Base-by-base conservation (phyloP, 2,329 filamentous ascomycete species). In the Colletotrichum tropicicola region DNA sequence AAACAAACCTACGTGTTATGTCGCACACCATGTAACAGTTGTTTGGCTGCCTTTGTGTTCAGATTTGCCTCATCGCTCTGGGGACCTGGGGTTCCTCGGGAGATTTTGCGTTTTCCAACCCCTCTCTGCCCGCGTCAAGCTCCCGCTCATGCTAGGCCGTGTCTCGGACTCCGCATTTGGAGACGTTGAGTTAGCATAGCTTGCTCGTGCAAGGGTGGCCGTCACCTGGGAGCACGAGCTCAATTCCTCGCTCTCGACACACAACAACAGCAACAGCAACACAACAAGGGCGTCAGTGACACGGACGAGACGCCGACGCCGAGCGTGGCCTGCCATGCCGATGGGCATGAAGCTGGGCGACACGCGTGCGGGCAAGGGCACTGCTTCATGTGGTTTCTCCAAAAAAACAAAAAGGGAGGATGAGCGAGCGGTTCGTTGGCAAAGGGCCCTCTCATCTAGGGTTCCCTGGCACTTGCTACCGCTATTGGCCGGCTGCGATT, bases 81-180 rank as follows among this genome's bases (percentile, higher is more conserved):
- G 39, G 25, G 39, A 43, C 39, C 5, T 27, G n/a, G 17, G 44
- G n/a, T 58, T 23, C 39, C 28, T 47, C 39, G 55, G 39, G 30
- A 47, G 55, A 53, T 48, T 59, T 59, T 59, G 19, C 55, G 30
- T 54, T 59, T 64, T 32, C 9, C 32, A 23, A 55, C 48, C 35
- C 56, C 61, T 58, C 56, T 54, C 56, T 49, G n/a, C 15, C 39
- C 43, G 48, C 21, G 17, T 30, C 53, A 44, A 62, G 54, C 53
- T 59, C 61, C 61, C 61, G 43, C 13, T 30, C 56, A 55, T 49
- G 60, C 43, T 32, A 55, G 48, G 21, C 27, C 39, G 27, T 45
- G 49, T 65, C 56, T 60, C 48, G 56, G 56, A 59, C 56, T 60
- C 61, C 48, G 61, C 56, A 65, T 59, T 61, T 61, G 61, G 49